These are phyloP conservation scores for Claviceps sorghi DNA, from an alignment of 2,329 filamentous ascomycete species.

Conservation along the genomic window DNA sequence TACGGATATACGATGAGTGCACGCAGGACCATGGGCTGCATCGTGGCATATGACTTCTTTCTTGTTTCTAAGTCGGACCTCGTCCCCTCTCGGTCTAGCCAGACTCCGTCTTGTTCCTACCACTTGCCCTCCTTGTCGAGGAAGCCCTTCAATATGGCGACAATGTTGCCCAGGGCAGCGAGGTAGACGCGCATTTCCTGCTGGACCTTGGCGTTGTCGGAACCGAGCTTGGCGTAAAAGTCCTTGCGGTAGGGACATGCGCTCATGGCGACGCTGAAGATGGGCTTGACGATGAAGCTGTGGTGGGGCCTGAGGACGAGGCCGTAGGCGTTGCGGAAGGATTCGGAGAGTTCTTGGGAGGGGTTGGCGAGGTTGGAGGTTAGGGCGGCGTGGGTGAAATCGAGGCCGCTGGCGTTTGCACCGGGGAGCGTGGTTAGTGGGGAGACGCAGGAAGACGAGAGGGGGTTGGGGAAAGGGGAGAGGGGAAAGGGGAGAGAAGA, in stretches of 20 bases:
- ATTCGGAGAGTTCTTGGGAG: conserved; percentile 62
- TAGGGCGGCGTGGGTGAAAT: conserved; percentile 82
- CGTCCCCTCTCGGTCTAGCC: too few species aligned
- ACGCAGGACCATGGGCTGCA: neutral
- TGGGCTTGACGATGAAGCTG: conserved; percentile 73
- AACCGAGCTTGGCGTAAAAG: conserved; percentile 80
- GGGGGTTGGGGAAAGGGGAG: neutral
- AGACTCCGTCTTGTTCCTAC: neutral
- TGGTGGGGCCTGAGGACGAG: conserved; percentile 85
- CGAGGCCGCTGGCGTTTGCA: conserved; percentile 56
- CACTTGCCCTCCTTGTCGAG: conserved; percentile 16
- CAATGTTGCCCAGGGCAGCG: conserved; percentile 59
- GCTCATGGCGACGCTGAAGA: conserved; percentile 87
- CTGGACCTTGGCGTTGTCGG: conserved; percentile 46
- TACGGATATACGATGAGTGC: too few species aligned
- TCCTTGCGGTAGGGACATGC: conserved; percentile 86
- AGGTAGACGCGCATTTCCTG: conserved; percentile 58
- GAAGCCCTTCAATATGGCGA: conserved; percentile 57
- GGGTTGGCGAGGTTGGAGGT: conserved; percentile 57
- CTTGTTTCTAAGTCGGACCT: too few species aligned
- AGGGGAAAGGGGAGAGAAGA: neutral
- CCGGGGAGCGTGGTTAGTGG: neutral
- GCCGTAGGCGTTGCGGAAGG: conserved; percentile 76
- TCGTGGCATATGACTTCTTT: too few species aligned
- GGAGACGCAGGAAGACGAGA: too few species aligned